Base-by-base conservation (phyloP, 352 stramenopile genomes). In the Globisporangium cederbergense region DNA sequence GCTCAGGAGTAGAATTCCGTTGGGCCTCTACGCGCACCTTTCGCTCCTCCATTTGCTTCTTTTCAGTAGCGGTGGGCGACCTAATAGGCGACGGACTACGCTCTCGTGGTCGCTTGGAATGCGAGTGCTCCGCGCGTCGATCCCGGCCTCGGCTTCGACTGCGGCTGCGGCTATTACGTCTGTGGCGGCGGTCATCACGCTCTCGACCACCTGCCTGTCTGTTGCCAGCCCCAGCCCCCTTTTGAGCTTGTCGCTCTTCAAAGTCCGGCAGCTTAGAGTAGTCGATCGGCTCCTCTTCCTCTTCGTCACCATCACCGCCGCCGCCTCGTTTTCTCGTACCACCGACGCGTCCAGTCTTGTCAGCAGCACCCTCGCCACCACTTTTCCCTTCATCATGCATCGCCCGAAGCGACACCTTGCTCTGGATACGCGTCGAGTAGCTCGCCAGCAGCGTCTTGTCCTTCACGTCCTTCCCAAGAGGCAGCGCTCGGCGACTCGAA, bases 221-320 rank as follows among this genome's bases (percentile, higher is more conserved):
- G 52, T 40, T 53, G 52, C 10, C 14, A 40, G 10, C 61, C 49
- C 10, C 14, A 40, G 14, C 57, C 49, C 30, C 58, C n/a, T 63
- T 73, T 2, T 59, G 60, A n/a, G 70, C 56, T 28, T 72, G 25
- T 28, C 25, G 68, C 16, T 86, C 76, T 59, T 89, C 79, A 67
- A 90, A 90, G 60, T 88, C 75, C 0, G 83, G 84, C 9, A 95
- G 45, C 53, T 88, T 91, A 6, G 83, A 79, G 57, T 91, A 93
- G 51, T 95, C 80, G n/a, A 93, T 91, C 4, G 79, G 78, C 60
- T 82, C 76, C 0, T 93, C 82, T 0, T 82, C 74, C 1, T 78
- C 62, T 2, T 74, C 71, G 10, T 73, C 58, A 9, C 68, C 60
- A 2, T 64, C 55, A 14, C n/a, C 25, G 13, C 11, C 22, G 5